Evolutionary conservation across 805 yeast genomes (phyloP), one percentile per base, ranked within the genome.

Genomic region (Saturnispora besseyi): DNA sequence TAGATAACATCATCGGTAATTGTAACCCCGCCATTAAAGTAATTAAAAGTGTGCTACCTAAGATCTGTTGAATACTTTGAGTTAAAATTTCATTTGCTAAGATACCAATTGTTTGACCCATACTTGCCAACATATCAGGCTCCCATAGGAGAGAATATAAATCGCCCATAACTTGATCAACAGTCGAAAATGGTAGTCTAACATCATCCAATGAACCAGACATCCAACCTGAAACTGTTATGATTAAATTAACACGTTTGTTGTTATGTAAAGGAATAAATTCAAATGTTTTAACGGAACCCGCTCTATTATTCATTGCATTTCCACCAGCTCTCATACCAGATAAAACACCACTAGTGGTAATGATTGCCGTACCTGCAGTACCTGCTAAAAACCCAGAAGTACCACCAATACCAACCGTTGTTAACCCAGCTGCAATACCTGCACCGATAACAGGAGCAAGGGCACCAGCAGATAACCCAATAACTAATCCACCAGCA

Each of bases 381-480:
- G 91, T 87, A 46, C 99, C 98, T 0, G 97, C 97, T 31, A 93
- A 70, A 57, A 93, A 93, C 1, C 95, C 87, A 13, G 88, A 68
- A 0, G 98, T 88, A n/a, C 99, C 98, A 1, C 87, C 74, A 22
- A 95, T 85, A 31, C 99, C 99, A 22, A 91, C 79, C 0, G 99
- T 93, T 1, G 97, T 83, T 38, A 93, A 72, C 13, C 98, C 99
- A 3, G 98, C 98, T 2, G 98, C 99, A 29, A 93, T 62, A 60
- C 99, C 99, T 1, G 98, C 98, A 46, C 98, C 98, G 60, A 93
- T 95, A 2, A 95, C 96, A 0, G 99, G 99, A 0, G 99, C 99
- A 42, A 93, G 69, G 41, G 93, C 67, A 6, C 99, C 99, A 8
- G 96, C 98, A 53, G 96, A 87, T 18, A 93, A 71, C 2, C 99